These are phyloP conservation scores for Vanderwaltozyma verrucispora DNA, from an alignment of 805 yeast species.

Conservation along the genomic window DNA sequence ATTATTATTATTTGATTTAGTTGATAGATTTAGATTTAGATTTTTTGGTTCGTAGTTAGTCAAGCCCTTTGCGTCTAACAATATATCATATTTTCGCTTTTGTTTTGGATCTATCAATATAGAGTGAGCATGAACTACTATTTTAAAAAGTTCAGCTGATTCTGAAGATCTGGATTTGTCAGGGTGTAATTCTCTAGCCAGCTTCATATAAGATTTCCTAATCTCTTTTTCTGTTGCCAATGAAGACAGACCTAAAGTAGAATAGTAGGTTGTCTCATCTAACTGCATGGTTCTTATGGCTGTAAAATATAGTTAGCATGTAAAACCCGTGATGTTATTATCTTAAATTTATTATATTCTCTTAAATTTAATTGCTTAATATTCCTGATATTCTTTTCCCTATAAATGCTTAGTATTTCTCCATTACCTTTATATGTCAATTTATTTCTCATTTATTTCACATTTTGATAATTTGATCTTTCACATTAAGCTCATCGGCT, in stretches of 20 bases:
- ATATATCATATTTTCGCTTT: slow-evolving; percentile 15
- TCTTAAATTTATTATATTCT: too few relatives aligned
- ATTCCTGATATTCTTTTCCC: too few relatives aligned
- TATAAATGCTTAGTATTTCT: too few relatives aligned
- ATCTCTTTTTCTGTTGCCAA: slow-evolving; percentile 30
- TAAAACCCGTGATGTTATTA: too few relatives aligned
- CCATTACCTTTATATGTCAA: too few relatives aligned
- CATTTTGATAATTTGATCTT: too few relatives aligned
- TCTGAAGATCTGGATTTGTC: slow-evolving; percentile 54
- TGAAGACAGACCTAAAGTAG: slow-evolving; percentile 18
- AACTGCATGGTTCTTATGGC: slow-evolving; percentile 7
- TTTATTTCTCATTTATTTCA: too few relatives aligned
- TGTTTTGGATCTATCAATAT: slow-evolving; percentile 18
- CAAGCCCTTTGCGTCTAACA: slow-evolving; percentile 12
- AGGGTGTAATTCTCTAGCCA: slow-evolving; percentile 68
- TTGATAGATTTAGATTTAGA: slow-evolving; percentile 1
- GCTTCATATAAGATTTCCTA: slow-evolving; percentile 69
- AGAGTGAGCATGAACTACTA: slow-evolving; percentile 25
- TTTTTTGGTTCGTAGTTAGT: not conserved
- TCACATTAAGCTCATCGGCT: too few relatives aligned
- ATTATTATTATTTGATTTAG: not conserved
- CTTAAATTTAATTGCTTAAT: too few relatives aligned
- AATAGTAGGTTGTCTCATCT: slow-evolving; percentile 25
- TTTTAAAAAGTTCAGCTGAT: slow-evolving; percentile 24
- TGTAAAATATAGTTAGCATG: too few relatives aligned